phyloP scores from a whole-genome alignment of 495 filamentous ascomycete genomes.

The Penicillium cosmopolitanum region DNA sequence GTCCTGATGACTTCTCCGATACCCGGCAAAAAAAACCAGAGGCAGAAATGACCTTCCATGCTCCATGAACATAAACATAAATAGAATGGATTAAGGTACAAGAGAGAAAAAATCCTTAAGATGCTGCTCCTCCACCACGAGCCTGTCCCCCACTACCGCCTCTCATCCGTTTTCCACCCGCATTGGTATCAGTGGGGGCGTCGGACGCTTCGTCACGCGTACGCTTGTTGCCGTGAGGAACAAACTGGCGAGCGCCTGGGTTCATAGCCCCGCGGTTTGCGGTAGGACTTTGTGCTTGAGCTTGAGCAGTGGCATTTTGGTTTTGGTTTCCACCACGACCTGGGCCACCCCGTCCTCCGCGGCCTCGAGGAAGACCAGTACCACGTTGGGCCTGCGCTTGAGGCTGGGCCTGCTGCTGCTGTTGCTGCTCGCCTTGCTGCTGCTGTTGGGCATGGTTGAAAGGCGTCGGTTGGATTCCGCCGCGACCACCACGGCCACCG shows the following conservation, averaged over 20 bases:
- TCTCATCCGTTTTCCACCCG: slow-evolving; percentile 56
- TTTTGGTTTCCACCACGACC: slow-evolving; percentile 53
- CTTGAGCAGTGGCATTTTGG: slow-evolving; percentile 27
- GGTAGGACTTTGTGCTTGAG: slow-evolving; percentile 38
- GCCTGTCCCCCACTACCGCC: slow-evolving; percentile 46
- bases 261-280: slow-evolving; percentile 48
- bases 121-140: slow-evolving; percentile 14
- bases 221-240: slow-evolving; percentile 67
- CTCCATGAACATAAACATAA: slow-evolving; percentile 11
- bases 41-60: not conserved
- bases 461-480: slow-evolving; percentile 34
- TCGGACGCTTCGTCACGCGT: slow-evolving; percentile 64
- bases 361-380: slow-evolving; percentile 48
- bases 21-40: not conserved
- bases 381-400: slow-evolving; percentile 36
- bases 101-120: slow-evolving; percentile 18
- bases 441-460: slow-evolving; percentile 35
- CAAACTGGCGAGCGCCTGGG: slow-evolving; percentile 61
- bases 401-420: slow-evolving; percentile 27
- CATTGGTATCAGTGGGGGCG: slow-evolving; percentile 40
- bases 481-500: slow-evolving; percentile 37
- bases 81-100: slow-evolving; percentile 17
- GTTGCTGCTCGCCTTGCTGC: slow-evolving; percentile 20
- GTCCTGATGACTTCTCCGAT: not conserved
- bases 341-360: slow-evolving; percentile 45